Evolutionary conservation across 2,329 filamentous ascomycete species (phyloP), one percentile per base, ranked within the genome.

Genomic region (Orbilia blumenaviensis): DNA sequence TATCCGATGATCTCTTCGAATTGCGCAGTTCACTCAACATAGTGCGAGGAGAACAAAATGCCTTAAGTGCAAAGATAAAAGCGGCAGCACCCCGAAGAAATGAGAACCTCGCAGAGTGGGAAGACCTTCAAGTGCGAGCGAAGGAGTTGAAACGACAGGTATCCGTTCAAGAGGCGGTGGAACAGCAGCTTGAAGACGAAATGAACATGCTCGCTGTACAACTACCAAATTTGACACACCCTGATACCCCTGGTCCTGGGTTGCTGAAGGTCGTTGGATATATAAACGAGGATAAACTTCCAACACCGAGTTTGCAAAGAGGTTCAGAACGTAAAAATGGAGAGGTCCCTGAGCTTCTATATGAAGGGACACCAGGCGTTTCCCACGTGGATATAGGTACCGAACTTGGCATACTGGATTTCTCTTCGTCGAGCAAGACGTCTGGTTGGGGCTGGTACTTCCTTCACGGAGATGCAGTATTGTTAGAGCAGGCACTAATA

Each of bases 401-500:
- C 3, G 89, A 93, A 81, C 88, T 99, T n/a, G 90, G 90, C 34
- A 87, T 99, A n/a, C 86, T 99, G 61, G 94, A 99, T 84, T 97
- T 99, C 81, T 86, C 91, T 3, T 90, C 88, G 73, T 93, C 93
- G 3, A 90, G 90, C 1, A 89, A 88, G n/a, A 90, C 92, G 0
- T 92, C 91, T 2, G 95, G 95, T 38, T 99, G 94, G 94, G 95
- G 95, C 0, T 99, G 93, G 92, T 99, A 99, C 84, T 98, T 93
- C 83, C 88, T 99, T 9, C 86, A 92, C n/a, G 92, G 94, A 81
- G 94, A 96, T 81, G 95, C 90, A 7, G 94, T 94, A 0, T 88
- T 95, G 82, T 87, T 99, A n/a, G 95, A 99, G 84, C 94, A 98
- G 82, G 95, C 95, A 0, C 87, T 99, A 2, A 85, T 98, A 10